Base-by-base conservation (phyloP, 768 basidiomycete genomes). In the Mycena sanguinolenta region DNA sequence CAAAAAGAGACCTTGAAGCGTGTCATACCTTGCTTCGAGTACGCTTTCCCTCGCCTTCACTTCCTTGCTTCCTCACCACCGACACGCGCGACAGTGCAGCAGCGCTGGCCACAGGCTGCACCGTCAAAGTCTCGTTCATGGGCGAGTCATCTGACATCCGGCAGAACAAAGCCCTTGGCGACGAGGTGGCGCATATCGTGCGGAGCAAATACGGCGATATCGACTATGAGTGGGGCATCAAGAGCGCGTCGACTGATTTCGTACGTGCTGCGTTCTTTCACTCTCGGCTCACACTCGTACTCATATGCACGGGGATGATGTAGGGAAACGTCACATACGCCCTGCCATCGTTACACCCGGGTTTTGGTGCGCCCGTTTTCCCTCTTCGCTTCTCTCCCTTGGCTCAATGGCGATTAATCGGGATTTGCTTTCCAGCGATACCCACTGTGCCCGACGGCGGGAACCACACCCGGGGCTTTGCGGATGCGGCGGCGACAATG, bases 211-310 rank as follows among this genome's bases (percentile, higher is more conserved):
- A 90, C 67, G 92, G 91, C 0, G 79, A 80, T 3, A 83, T 92
- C 63, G 90, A 92, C 76, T 87, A 90, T 74, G 86, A 87, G 69
- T 90, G 88, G 85, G 90, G 93, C 52, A 92, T 92, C 73, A 80
- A 82, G 7, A 85, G 85, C 53, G 94, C 92, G 16, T 95, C 93
- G 6, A 95, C 94, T 3, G 94, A 95, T 77, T 95, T 95, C 72
- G 94, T 94, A 74, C 82, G 92, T 8, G 27, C 10, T 55, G 21
- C n/a, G n/a, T n/a, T n/a, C n/a, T n/a, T n/a, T n/a, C n/a, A n/a
- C n/a, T n/a, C 2, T 54, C 39, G 44, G 34, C 39, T 49, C 16
- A 2, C 21, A 42, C 14, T n/a, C 44, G 58, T 10, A 23, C n/a
- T 65, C 14, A 44, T 21, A 38, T n/a, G 9, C 7, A 5, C 32